Percentiles rank a stretch among this genome's conserved stretches.
phyloP scores from a whole-genome alignment of 2,329 filamentous ascomycete genomes.

The Botryotinia calthae region DNA sequence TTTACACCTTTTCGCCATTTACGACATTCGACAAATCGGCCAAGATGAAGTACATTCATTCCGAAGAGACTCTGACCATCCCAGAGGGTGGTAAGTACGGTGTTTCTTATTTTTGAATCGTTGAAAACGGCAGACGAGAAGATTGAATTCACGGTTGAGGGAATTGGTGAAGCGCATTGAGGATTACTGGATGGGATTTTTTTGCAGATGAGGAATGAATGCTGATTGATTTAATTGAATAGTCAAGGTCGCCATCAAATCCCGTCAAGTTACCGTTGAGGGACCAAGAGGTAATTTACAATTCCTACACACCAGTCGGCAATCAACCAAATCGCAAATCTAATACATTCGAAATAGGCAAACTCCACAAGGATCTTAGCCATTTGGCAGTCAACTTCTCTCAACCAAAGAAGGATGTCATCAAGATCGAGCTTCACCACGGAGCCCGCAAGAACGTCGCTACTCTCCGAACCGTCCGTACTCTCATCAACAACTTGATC shows the following conservation, averaged over 20 bases:
- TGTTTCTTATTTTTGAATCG: background rate
- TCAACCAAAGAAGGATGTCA: conserved; percentile 76
- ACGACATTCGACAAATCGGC: conserved; percentile 38
- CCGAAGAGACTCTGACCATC: conserved; percentile 90
- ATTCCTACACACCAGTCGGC: conserved; percentile 18
- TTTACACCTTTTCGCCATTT: conserved; percentile 22
- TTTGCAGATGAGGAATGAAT: conserved; percentile 28
- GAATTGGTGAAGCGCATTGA: conserved; percentile 16
- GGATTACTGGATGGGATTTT: conserved; percentile 2
- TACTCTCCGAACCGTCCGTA: conserved; percentile 95
- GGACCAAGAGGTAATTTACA: conserved; percentile 76
- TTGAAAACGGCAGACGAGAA: conserved; percentile 1
- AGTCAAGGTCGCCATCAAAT: conserved; percentile 99
- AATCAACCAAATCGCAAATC: conserved; percentile 29
- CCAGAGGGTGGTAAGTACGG: conserved; percentile 86
- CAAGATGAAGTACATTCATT: conserved; percentile 99
- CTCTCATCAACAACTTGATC: conserved; percentile 98
- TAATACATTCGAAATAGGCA: conserved; percentile 57
- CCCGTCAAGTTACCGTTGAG: conserved; percentile 93
- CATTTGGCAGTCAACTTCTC: conserved; percentile 97
- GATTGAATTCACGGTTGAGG: conserved; percentile 9
- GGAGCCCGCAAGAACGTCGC: conserved; percentile 97
- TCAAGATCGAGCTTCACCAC: conserved; percentile 99
- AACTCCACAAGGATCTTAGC: conserved; percentile 94
- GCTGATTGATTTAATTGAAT: conserved; percentile 44